phyloP scores from a whole-genome alignment of 2,329 filamentous ascomycete species.

The Fonsecaea nubica region DNA sequence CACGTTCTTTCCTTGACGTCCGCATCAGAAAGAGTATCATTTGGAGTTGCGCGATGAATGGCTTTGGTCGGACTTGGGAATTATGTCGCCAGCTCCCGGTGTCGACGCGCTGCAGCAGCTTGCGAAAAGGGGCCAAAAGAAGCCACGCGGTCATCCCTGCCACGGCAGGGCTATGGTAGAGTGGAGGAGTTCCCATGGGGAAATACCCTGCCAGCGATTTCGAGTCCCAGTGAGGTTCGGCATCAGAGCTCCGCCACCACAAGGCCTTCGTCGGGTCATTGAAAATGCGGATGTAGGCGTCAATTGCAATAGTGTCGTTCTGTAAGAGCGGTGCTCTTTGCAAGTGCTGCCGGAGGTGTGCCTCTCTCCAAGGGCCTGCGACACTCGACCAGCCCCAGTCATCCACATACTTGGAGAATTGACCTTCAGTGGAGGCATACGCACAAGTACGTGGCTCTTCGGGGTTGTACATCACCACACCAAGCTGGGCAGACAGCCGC shows the following conservation, averaged over 20 bases:
- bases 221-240: constrained; percentile 60
- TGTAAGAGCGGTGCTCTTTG: constrained; percentile 66
- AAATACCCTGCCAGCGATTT: constrained; percentile 64
- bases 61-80: constrained; percentile 56
- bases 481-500: constrained; percentile 65
- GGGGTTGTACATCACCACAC: constrained; percentile 68
- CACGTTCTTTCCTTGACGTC: constrained; percentile 48
- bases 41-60: constrained; percentile 59
- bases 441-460: constrained; percentile 65
- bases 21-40: constrained; percentile 60
- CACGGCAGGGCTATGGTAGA: constrained; percentile 56
- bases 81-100: constrained; percentile 56
- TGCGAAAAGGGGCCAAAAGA: constrained; percentile 65
- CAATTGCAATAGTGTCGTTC: constrained; percentile 67
- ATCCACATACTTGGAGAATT: constrained; percentile 63
- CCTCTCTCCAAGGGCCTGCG: constrained; percentile 64
- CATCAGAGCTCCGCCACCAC: constrained; percentile 64
- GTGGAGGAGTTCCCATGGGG: constrained; percentile 54
- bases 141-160: constrained; percentile 65
- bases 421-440: constrained; percentile 63
- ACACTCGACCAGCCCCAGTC: constrained; percentile 72
- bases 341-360: constrained; percentile 62
- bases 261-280: constrained; percentile 66
- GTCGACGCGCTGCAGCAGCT: constrained; percentile 59
- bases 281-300: constrained; percentile 66